A percentile compares a stretch with the other conserved stretches of the same genome.
These are phyloP conservation scores for Suillus decipiens DNA, from an alignment of 768 basidiomycete species.

Conservation along the genomic window DNA sequence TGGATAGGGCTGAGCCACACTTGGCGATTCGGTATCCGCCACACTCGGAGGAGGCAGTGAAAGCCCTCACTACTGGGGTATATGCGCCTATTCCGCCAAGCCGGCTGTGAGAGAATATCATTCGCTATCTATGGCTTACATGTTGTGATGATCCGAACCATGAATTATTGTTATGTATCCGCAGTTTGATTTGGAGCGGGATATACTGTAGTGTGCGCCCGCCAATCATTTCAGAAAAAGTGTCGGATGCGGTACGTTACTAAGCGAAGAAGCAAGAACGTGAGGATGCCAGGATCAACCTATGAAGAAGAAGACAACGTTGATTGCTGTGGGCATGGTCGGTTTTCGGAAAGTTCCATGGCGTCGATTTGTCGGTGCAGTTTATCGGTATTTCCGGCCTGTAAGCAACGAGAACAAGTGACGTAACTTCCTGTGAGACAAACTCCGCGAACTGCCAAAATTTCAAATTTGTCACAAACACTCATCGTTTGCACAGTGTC, in stretches of 20 bases:
- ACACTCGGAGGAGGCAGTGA: constrained; percentile 19
- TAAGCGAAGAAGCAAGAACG: neutral
- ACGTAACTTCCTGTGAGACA: neutral
- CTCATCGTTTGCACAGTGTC: too few species aligned
- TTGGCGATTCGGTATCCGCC: constrained; percentile 28
- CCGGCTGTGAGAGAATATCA: constrained; percentile 1
- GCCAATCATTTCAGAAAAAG: neutral
- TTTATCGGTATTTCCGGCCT: too few species aligned
- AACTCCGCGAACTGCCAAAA: neutral
- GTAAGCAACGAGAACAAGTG: too few species aligned
- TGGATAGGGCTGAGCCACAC: constrained; percentile 24
- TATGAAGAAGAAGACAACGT: neutral
- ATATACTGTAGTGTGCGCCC: neutral
- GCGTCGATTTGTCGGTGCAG: too few species aligned
- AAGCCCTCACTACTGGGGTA: constrained; percentile 14
- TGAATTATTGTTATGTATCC: neutral
- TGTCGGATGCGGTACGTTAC: neutral
- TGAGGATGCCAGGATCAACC: neutral
- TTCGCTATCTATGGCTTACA: neutral
- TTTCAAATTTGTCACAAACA: neutral
- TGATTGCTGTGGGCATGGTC: neutral
- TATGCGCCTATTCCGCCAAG: constrained; percentile 21
- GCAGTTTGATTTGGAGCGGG: neutral
- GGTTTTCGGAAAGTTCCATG: neutral
- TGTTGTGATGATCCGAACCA: neutral